Evolutionary conservation across 176 grass and related monocot species (phyloP), one percentile per base, ranked within the genome.

Genomic region (Leersia perrieri): DNA sequence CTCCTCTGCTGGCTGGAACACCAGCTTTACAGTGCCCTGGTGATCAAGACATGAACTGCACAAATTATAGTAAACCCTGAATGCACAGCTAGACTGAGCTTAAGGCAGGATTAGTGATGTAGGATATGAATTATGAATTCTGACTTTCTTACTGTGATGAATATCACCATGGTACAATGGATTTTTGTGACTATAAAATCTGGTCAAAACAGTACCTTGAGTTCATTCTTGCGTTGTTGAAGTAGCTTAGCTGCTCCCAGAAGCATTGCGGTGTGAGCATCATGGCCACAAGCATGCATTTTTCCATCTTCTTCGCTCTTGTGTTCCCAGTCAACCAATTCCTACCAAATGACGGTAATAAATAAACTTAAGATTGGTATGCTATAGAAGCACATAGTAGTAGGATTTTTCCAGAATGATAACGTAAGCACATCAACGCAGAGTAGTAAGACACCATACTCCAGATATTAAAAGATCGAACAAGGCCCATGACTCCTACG

Each of bases 201-300:
- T 74, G 33, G 18, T 57, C 7, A 38, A 0, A 10, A 63, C 0
- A 51, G 3, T 72, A 97, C 91, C 89, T 86, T 90, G 12, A 97
- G 80, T 13, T 86, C 74, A 29, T 83, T 10, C 74, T 92, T 94
- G 34, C 63, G 85, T 33, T 75, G 55, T 34, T 90, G 90, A 74
- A 97, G 94, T 77, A 97, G 85, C 36, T 94, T 94, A 25, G 89
- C 94, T 44, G 94, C 94, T 53, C 94, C 94, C 5, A 94, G 87
- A 51, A 97, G 89, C 94, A 97, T 97, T 47, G 94, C 8, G 5
- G 89, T 84, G 87, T 97, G 94, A 51, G 77, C 89, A 58, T 97
- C 94, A 60, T 97, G 91, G 27, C 94, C 91, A 2, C 94, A 97
- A 12, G 57, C 91, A 75, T 97, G 91, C 94, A 94, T 97, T 57